Conservation (phyloP, 805 yeast genomes). For the Starmerella lactis-condensi region DNA sequence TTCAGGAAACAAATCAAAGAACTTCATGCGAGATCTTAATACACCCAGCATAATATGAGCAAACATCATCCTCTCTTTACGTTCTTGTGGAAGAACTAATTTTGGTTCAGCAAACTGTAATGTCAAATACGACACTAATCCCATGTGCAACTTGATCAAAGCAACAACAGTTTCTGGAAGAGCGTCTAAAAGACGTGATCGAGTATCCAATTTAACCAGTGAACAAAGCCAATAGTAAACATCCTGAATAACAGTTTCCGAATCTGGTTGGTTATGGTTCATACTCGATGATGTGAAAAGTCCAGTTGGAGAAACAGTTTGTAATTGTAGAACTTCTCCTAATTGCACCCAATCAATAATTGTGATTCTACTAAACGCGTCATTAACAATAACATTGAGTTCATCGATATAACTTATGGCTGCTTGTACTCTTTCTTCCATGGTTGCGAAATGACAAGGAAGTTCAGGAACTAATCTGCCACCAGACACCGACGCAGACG, state of each 20-base stretch:
- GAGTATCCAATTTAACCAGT: slow-evolving; percentile 28
- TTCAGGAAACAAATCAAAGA: slow-evolving; percentile 32
- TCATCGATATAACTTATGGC: slow-evolving; percentile 29
- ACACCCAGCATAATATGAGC: slow-evolving; percentile 48
- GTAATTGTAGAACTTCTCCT: slow-evolving; percentile 54
- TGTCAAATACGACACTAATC: slow-evolving; percentile 44
- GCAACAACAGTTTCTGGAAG: slow-evolving; percentile 56
- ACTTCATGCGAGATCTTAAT: slow-evolving; percentile 47
- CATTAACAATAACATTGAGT: slow-evolving; percentile 43
- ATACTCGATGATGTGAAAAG: slow-evolving; percentile 41
- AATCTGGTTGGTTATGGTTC: too few relatives aligned
- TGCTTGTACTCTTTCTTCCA: background rate
- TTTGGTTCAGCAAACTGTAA: slow-evolving; percentile 45
- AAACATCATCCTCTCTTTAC: slow-evolving; percentile 52
- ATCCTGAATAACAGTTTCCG: slow-evolving; percentile 41
- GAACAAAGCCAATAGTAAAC: slow-evolving; percentile 52
- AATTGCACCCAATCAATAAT: slow-evolving; percentile 63
- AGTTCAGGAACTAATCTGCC: background rate
- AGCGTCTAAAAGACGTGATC: slow-evolving; percentile 27
- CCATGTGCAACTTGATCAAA: slow-evolving; percentile 46
- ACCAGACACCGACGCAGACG: too few relatives aligned
- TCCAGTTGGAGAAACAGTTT: slow-evolving; percentile 39
- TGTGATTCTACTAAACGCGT: slow-evolving; percentile 38
- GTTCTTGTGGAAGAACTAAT: slow-evolving; percentile 31
- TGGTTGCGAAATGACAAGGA: background rate